Evolutionary conservation across 2,329 filamentous ascomycete species (phyloP).

Genomic region (Ophiosphaerella narmari): DNA sequence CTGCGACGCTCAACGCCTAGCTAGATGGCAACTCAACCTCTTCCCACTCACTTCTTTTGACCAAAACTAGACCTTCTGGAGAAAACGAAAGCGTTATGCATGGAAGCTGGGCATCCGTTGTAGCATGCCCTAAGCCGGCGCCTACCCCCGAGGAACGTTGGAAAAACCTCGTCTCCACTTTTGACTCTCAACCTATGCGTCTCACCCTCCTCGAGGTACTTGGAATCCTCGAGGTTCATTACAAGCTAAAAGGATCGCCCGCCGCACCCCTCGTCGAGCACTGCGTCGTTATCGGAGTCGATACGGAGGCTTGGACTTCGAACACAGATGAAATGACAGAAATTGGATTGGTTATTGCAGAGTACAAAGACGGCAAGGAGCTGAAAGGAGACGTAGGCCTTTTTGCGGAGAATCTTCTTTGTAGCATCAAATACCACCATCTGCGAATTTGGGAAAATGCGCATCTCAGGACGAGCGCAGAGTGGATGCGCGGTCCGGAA

Average conservation of each 20-base stretch:
- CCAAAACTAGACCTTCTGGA: neutral
- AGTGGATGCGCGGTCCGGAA: constrained; percentile 9
- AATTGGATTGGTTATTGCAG: constrained; percentile 13
- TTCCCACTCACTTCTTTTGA: neutral
- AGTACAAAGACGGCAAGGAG: neutral
- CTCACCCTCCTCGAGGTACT: neutral
- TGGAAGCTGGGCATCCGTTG: neutral
- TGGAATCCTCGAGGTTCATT: neutral
- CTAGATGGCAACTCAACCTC: too few relatives aligned
- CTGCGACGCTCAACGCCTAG: too few relatives aligned
- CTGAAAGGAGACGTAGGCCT: constrained; percentile 2
- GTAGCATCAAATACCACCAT: constrained; percentile 21
- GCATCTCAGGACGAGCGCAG: constrained; percentile 11
- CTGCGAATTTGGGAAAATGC: constrained; percentile 23
- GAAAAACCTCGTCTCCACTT: neutral
- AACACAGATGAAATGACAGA: constrained; percentile 23
- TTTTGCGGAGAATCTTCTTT: constrained; percentile 13
- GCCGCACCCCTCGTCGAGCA: constrained; percentile 7
- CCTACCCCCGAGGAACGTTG: neutral
- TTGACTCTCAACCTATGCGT: neutral
- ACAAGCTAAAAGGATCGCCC: neutral
- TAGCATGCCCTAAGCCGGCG: neutral
- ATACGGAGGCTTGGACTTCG: constrained; percentile 22
- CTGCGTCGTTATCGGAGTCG: constrained; percentile 15
- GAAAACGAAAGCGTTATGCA: neutral